Evolutionary conservation across 805 yeast species (phyloP).

Genomic region (Yarrowia sp.): DNA sequence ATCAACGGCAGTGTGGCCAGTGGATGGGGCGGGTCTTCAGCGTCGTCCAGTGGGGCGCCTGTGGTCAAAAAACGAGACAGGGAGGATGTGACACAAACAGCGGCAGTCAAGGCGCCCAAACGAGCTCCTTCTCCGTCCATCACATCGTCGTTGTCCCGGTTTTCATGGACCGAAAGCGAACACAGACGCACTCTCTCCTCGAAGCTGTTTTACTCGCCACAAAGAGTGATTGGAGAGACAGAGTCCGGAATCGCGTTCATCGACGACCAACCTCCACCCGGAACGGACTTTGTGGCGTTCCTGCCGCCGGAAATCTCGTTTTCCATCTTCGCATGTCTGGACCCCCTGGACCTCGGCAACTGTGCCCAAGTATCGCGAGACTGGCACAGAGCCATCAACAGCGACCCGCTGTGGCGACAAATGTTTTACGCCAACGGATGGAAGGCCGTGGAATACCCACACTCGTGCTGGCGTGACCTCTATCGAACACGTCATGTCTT

Average conservation of each 20-base stretch:
- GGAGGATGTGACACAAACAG: neutral
- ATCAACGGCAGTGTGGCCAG: slow-evolving; percentile 8
- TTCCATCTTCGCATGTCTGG: slow-evolving; percentile 31
- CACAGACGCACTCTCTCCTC: slow-evolving; percentile 17
- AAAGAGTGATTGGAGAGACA: slow-evolving; percentile 28
- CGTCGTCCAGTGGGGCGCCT: neutral
- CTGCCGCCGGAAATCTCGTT: slow-evolving; percentile 31
- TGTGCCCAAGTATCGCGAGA: slow-evolving; percentile 32
- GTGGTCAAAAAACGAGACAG: neutral
- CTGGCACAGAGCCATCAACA: slow-evolving; percentile 31
- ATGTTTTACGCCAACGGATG: slow-evolving; percentile 30
- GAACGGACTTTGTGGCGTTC: slow-evolving; percentile 28
- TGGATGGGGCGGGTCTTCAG: neutral
- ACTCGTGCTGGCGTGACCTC: slow-evolving; percentile 33
- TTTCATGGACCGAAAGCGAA: slow-evolving; percentile 7
- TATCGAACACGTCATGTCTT: slow-evolving; percentile 33
- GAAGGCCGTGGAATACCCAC: slow-evolving; percentile 30
- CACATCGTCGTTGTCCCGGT: neutral
- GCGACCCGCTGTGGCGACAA: slow-evolving; percentile 33
- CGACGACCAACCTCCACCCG: slow-evolving; percentile 22
- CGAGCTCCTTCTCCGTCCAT: neutral
- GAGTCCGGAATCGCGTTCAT: slow-evolving; percentile 33
- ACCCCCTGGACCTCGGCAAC: slow-evolving; percentile 26
- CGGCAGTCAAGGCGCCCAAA: neutral
- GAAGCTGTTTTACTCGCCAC: slow-evolving; percentile 11